A percentile compares a stretch with the other conserved stretches of the same genome.
Evolutionary conservation across 140 eudicot genomes (phyloP).

Genomic region (Anethum foeniculum): DNA sequence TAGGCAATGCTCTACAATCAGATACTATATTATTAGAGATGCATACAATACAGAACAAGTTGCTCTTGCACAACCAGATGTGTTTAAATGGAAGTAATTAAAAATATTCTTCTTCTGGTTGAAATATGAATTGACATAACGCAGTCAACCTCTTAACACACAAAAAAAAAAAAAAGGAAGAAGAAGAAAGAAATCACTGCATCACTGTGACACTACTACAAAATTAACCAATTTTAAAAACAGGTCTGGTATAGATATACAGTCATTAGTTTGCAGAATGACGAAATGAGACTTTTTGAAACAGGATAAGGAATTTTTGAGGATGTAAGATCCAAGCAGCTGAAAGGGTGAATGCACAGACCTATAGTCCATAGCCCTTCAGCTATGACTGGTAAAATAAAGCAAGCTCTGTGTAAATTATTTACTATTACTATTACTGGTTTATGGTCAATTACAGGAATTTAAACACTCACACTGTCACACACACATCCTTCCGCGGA

Average conservation of each 20-base stretch:
- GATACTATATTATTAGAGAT: slow-evolving; percentile 4
- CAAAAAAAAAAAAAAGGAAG: background rate
- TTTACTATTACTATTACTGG: too few species aligned
- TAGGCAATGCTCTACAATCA: slow-evolving; percentile 34
- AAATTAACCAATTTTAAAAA: background rate
- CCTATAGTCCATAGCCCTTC: background rate
- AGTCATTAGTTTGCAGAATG: background rate
- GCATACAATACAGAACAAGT: background rate
- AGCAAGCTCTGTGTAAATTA: background rate
- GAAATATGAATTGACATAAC: background rate
- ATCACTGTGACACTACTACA: background rate
- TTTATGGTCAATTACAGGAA: background rate
- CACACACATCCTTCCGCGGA: background rate
- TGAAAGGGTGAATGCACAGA: background rate
- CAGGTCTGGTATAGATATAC: background rate
- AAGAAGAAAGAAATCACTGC: background rate
- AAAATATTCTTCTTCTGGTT: background rate
- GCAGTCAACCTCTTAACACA: background rate
- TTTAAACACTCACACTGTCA: background rate
- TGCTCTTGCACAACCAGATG: slow-evolving; percentile 1
- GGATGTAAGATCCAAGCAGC: background rate
- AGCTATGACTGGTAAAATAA: background rate
- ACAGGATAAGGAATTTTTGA: background rate
- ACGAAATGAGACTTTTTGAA: background rate
- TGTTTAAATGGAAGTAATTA: background rate